Evolutionary conservation across 108 stramenopile genomes (phyloP), one percentile per base, ranked within the genome.

Genomic region (Skeletonema potamos): DNA sequence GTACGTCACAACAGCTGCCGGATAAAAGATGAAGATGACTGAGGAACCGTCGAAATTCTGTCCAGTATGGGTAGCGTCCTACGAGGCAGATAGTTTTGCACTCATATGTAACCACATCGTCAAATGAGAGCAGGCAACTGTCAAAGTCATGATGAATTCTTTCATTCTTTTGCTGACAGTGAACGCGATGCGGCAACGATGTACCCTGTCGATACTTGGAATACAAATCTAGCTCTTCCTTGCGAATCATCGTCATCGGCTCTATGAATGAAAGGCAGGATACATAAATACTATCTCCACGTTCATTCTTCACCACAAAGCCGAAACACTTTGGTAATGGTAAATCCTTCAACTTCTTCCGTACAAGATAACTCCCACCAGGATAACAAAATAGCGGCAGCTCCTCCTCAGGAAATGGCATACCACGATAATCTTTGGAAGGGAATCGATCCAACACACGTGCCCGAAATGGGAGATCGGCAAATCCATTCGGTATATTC

Each of bases 371-470:
- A 54, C 91, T 90, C 28, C 90, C 93, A n/a, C 67, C 60, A 12
- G 93, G 88, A 85, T 94, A 94, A 65, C 93, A 94, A 82, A 94
- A 94, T 87, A 94, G 85, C 18, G 93, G 93, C 8, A 94, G 70
- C 64, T 94, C 93, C 63, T 94, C 93, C 70, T 94, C 89, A 5
- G 91, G 93, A 27, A 94, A 79, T 13, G 93, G 93, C 37, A 92
- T 79, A 18, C 84, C 87, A 36, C 90, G 89, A 86, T 94, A 92
- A 74, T 94, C 89, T 62, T 87, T 87, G 46, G 74, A 65, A 1
- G 93, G 93, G 66, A 94, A 94, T 43, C 93, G 89, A 73, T 89
- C 91, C 51, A 91, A 70, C 10, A 94, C 93, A 18, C 75, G 66
- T 10, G 93, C 83, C 6, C 58, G 46, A 24, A 92, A 92, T 7